Conservation (phyloP, 345 rosid genomes). For the Combretum micranthum region DNA sequence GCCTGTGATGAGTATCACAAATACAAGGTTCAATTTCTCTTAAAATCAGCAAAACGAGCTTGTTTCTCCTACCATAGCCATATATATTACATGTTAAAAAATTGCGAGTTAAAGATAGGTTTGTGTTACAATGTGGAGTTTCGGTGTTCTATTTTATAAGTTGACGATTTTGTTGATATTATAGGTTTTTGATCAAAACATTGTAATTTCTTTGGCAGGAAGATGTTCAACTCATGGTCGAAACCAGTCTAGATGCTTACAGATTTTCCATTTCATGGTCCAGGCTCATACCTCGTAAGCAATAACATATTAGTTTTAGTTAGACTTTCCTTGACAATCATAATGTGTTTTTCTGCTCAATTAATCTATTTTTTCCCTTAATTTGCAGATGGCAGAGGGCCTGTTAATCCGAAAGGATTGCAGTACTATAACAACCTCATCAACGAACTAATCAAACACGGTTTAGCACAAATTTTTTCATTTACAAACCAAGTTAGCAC, state of each 20-base stretch:
- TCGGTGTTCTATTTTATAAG: too few relatives aligned
- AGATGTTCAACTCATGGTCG: slow-evolving; percentile 73
- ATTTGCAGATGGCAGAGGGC: slow-evolving; percentile 19
- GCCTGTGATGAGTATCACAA: slow-evolving; percentile 54
- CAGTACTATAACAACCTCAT: slow-evolving; percentile 18
- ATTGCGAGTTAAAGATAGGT: too few relatives aligned
- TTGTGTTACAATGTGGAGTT: too few relatives aligned
- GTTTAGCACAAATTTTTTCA: not conserved
- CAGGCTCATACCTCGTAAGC: slow-evolving; percentile 63
- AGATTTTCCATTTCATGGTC: slow-evolving; percentile 82
- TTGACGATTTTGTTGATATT: not conserved
- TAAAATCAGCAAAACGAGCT: too few relatives aligned
- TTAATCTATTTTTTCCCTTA: not conserved
- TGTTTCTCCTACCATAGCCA: too few relatives aligned
- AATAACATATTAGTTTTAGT: not conserved
- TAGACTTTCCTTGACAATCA: not conserved
- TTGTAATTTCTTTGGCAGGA: slow-evolving; percentile 29
- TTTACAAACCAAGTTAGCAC: not conserved
- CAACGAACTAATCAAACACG: slow-evolving; percentile 12
- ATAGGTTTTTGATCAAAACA: not conserved
- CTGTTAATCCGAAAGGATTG: slow-evolving; percentile 15
- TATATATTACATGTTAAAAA: too few relatives aligned
- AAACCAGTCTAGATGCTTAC: slow-evolving; percentile 54
- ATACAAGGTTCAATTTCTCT: slow-evolving; percentile 41
- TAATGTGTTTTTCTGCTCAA: not conserved